Percentiles rank a stretch among this genome's conserved stretches.
These are phyloP conservation scores for Cytospora mali DNA, from an alignment of 2,329 filamentous ascomycete species.

Conservation along the genomic window DNA sequence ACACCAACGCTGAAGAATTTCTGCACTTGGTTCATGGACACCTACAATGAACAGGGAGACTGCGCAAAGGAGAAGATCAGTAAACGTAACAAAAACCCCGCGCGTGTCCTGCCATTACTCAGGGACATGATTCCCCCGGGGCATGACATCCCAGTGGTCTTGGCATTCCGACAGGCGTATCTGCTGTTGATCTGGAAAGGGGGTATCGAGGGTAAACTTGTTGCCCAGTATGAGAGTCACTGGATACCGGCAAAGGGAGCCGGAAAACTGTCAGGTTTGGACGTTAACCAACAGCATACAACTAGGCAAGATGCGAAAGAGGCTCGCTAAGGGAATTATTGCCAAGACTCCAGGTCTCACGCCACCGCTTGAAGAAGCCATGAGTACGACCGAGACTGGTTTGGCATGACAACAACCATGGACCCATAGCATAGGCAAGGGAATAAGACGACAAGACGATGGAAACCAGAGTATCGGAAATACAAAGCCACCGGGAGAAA, in stretches of 20 bases:
- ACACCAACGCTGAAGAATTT: not conserved
- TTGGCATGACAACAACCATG: not conserved
- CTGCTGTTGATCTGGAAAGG: conserved; percentile 8
- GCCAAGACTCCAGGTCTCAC: not conserved
- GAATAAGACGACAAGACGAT: not conserved
- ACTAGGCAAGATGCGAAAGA: not conserved
- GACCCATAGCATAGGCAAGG: not conserved
- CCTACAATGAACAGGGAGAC: not conserved
- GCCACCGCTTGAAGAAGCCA: not conserved
- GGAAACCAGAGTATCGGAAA: not conserved
- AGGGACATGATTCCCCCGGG: not conserved
- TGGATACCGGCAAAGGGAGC: not conserved
- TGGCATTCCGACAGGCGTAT: conserved; percentile 7
- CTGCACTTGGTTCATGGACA: not conserved
- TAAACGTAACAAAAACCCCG: not conserved
- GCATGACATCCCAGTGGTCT: not conserved
- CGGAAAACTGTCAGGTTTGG: not conserved
- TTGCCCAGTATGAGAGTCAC: conserved; percentile 3
- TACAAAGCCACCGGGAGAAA: too few relatives aligned
- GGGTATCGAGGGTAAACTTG: not conserved
- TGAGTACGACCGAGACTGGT: not conserved
- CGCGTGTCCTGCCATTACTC: not conserved
- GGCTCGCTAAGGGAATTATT: not conserved
- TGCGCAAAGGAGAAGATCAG: not conserved
- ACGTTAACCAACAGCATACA: not conserved